Conservation (phyloP, 1,139 yeast species). For the Yamadazyma taylorii region DNA sequence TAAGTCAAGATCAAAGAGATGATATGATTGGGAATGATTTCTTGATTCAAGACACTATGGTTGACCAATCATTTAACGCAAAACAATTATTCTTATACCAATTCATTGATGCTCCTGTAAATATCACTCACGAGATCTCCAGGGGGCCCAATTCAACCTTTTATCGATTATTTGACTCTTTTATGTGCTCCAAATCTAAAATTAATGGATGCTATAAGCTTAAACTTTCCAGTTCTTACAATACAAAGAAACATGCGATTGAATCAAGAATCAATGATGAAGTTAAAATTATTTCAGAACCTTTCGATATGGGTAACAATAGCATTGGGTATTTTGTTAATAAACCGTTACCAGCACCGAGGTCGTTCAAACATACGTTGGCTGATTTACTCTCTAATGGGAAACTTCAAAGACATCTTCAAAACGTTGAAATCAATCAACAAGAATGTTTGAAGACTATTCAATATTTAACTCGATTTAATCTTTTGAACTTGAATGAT, state of each 20-base stretch:
- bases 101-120: slow-evolving; percentile 54
- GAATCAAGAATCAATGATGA: slow-evolving; percentile 39
- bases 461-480: slow-evolving; percentile 31
- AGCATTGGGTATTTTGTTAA: slow-evolving; percentile 65
- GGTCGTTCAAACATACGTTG: slow-evolving; percentile 35
- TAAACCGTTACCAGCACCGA: slow-evolving; percentile 47
- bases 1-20: slow-evolving; percentile 45
- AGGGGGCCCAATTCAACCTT: slow-evolving; percentile 11
- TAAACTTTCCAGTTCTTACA: slow-evolving; percentile 41
- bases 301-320: slow-evolving; percentile 44
- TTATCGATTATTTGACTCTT: slow-evolving; percentile 26
- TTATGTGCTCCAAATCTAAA: slow-evolving; percentile 35
- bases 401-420: slow-evolving; percentile 29
- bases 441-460: slow-evolving; percentile 38
- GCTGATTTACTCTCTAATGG: slow-evolving; percentile 42
- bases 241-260: slow-evolving; percentile 39
- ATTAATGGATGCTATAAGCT: slow-evolving; percentile 43
- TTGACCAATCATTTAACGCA: slow-evolving; percentile 26
- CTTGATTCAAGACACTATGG: neutral
- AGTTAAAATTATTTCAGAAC: slow-evolving; percentile 46
- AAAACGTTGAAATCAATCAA: slow-evolving; percentile 34
- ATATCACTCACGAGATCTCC: slow-evolving; percentile 18
- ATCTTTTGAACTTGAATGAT: slow-evolving; percentile 42
- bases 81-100: slow-evolving; percentile 60
- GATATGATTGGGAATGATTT: slow-evolving; percentile 1